Percentiles rank a stretch among this genome's conserved stretches.
Conservation (phyloP, 768 basidiomycete species). For the Pulveroboletus sp. region DNA sequence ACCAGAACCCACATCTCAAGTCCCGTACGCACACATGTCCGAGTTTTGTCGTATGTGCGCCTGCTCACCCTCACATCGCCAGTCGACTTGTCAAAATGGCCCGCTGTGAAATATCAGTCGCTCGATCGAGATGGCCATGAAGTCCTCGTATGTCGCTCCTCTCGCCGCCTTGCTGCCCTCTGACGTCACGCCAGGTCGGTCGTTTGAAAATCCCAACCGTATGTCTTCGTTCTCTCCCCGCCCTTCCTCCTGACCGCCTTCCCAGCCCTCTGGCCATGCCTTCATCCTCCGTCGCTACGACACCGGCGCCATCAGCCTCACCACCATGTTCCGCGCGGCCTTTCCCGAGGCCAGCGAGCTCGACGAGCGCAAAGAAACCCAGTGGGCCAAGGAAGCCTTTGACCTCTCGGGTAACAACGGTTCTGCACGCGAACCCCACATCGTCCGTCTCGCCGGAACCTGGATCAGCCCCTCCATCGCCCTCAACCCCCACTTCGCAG, state of each 20-base stretch:
- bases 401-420: slow-evolving; percentile 80
- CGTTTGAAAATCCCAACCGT: slow-evolving; percentile 89
- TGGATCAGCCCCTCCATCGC: slow-evolving; percentile 78
- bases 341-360: slow-evolving; percentile 79
- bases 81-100: slow-evolving; percentile 49
- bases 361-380: slow-evolving; percentile 75
- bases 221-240: slow-evolving; percentile 28
- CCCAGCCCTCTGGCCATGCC: slow-evolving; percentile 75
- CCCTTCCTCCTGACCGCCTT: slow-evolving; percentile 16
- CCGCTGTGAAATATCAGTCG: slow-evolving; percentile 88
- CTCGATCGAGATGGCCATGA: slow-evolving; percentile 84
- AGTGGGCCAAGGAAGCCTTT: slow-evolving; percentile 79
- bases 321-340: slow-evolving; percentile 95
- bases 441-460: slow-evolving; percentile 82
- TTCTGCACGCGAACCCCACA: slow-evolving; percentile 51
- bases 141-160: slow-evolving; percentile 60
- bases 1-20: slow-evolving; percentile 50
- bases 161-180: background rate
- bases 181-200: slow-evolving; percentile 61
- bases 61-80: background rate
- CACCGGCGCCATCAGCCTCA: slow-evolving; percentile 87
- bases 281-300: slow-evolving; percentile 94
- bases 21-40: slow-evolving; percentile 34
- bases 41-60: no score
- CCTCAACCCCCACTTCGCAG: slow-evolving; percentile 52